Percentiles rank a stretch among this genome's conserved stretches.
These are phyloP conservation scores for Simmondsia chinensis DNA, from an alignment of 148 eudicot genomes.

Conservation along the genomic window DNA sequence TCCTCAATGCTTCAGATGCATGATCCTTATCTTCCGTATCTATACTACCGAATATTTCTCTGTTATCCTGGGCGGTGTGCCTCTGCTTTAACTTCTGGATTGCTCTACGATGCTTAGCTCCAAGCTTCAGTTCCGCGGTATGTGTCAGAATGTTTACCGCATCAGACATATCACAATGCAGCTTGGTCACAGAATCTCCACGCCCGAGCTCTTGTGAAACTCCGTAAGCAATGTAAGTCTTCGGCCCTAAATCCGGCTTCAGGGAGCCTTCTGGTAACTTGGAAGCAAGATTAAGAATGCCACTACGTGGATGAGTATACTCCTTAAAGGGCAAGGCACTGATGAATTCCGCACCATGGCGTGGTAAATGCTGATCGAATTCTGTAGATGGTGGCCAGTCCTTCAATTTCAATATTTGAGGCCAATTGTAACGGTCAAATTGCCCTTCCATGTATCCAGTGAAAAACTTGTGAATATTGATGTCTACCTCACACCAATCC, in stretches of 20 bases:
- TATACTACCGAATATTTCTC: constrained; percentile 24
- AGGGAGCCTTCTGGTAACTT: constrained; percentile 29
- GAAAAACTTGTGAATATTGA: constrained; percentile 50
- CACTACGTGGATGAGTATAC: constrained; percentile 48
- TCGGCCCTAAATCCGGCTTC: constrained; percentile 74
- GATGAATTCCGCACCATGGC: constrained; percentile 59
- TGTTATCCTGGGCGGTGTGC: constrained; percentile 49
- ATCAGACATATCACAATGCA: constrained; percentile 69
- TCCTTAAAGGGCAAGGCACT: constrained; percentile 64
- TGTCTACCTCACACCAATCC: constrained; percentile 47
- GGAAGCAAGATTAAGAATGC: constrained; percentile 48
- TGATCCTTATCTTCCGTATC: constrained; percentile 1
- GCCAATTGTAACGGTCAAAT: constrained; percentile 31
- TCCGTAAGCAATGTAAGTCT: constrained; percentile 67
- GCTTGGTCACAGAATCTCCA: constrained; percentile 72
- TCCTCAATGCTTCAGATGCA: constrained; percentile 1
- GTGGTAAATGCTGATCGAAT: constrained; percentile 43
- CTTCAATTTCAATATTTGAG: constrained; percentile 50
- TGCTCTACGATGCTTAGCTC: constrained; percentile 1
- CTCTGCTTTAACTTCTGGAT: constrained; percentile 29
- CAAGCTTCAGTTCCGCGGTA: constrained; percentile 22
- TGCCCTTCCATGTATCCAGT: constrained; percentile 36
- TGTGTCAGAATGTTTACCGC: constrained; percentile 69
- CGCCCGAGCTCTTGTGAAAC: constrained; percentile 62
- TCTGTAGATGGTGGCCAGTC: constrained; percentile 66